Conservation (phyloP, 495 filamentous ascomycete species). For the Chaetomidium leptoderma region DNA sequence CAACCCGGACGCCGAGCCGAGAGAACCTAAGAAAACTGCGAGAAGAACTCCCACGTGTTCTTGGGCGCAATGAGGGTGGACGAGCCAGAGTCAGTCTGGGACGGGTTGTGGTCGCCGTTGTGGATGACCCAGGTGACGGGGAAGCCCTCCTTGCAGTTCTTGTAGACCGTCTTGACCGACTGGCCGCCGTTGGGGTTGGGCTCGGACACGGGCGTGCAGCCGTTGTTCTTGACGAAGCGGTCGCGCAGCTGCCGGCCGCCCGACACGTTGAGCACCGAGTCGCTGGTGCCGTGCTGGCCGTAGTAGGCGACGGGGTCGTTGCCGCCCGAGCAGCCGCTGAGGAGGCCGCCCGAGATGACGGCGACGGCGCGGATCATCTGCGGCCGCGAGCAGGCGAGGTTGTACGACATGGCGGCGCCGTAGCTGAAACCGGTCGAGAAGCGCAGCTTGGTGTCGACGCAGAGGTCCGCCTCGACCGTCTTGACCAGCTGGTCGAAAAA, state of each 20-base stretch:
- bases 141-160: conserved; percentile 31
- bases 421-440: conserved; percentile 50
- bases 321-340: conserved; percentile 41
- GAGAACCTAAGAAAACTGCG: conserved; percentile 23
- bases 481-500: conserved; percentile 41
- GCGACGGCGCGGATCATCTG: conserved; percentile 43
- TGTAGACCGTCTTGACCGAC: conserved; percentile 31
- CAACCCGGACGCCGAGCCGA: too few relatives aligned
- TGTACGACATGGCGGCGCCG: conserved; percentile 48
- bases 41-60: conserved; percentile 37
- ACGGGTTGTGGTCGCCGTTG: conserved; percentile 31
- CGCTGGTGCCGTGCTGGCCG: conserved; percentile 40
- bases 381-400: conserved; percentile 42
- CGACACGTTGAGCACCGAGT: conserved; percentile 38
- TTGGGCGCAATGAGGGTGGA: conserved; percentile 27
- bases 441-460: conserved; percentile 41
- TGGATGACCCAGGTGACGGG: conserved; percentile 32
- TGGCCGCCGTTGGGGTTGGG: background rate
- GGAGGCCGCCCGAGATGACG: conserved; percentile 34
- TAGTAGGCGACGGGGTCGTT: conserved; percentile 44
- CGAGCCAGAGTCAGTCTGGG: conserved; percentile 23
- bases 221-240: conserved; percentile 41
- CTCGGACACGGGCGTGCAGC: conserved; percentile 23
- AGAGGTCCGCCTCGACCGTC: conserved; percentile 40
- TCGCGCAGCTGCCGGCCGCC: conserved; percentile 36